These are phyloP conservation scores for Tephrocybe sp. DNA, from an alignment of 768 basidiomycete genomes.

Conservation along the genomic window DNA sequence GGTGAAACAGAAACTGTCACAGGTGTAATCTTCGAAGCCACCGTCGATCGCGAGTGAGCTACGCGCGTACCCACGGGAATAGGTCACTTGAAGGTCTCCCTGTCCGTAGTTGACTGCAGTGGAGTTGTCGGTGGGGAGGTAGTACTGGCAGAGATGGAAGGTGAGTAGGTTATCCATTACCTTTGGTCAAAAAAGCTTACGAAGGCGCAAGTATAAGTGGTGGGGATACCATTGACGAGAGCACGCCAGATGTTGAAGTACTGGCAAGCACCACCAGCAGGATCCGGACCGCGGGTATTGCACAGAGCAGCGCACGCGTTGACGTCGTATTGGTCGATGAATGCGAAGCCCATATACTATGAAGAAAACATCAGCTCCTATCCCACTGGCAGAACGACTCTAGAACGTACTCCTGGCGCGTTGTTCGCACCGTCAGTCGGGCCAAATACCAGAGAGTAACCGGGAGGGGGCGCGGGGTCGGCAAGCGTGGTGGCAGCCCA, in stretches of 20 bases:
- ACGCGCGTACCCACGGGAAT: conserved; percentile 47
- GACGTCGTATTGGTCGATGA: conserved; percentile 48
- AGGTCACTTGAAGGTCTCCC: conserved; percentile 43
- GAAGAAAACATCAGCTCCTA: conserved; percentile 5
- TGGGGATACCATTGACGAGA: conserved; percentile 43
- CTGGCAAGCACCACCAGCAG: conserved; percentile 43
- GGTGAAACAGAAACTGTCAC: conserved; percentile 39
- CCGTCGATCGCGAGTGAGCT: conserved; percentile 38
- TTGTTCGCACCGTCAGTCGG: conserved; percentile 48
- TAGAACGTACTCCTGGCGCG: conserved; percentile 18
- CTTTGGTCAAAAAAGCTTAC: conserved; percentile 22
- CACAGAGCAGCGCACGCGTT: conserved; percentile 44
- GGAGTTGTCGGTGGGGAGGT: conserved; percentile 39
- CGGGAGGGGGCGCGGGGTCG: conserved; percentile 39
- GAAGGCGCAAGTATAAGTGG: conserved; percentile 51
- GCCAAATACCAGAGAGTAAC: conserved; percentile 47
- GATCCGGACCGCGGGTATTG: conserved; percentile 41
- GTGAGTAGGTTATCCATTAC: neutral
- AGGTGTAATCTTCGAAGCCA: conserved; percentile 43
- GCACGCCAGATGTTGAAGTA: conserved; percentile 59
- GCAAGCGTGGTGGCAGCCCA: conserved; percentile 35
- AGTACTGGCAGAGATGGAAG: conserved; percentile 34
- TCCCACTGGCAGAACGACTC: no score
- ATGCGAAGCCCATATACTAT: conserved; percentile 54
- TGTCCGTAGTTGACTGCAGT: conserved; percentile 49